Base-by-base conservation (phyloP, 2,329 filamentous ascomycete genomes). In the Trichoderma sp. region DNA sequence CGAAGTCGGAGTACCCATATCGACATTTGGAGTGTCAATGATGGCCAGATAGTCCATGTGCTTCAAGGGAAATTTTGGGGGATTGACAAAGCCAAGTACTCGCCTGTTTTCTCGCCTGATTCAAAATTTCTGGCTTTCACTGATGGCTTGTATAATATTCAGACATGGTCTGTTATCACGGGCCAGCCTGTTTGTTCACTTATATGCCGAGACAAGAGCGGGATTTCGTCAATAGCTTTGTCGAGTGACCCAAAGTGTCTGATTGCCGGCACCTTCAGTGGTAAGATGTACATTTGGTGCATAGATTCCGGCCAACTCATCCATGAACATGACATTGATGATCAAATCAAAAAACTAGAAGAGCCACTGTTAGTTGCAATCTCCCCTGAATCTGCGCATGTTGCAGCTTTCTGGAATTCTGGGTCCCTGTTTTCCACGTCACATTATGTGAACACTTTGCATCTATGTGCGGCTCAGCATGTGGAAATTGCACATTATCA, bases 131-230 rank as follows among this genome's bases (percentile, higher is more conserved):
- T 59, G 3, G 56, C 56, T 59, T 3, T 14, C 24, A 3, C 1
- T 21, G 2, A n/a, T 6, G 13, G 13, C 5, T 7, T 1, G 5
- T 19, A 5, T 1, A 19, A 33, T 2, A 59, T 40, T 11, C 33
- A 27, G 2, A 29, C 40, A 10, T 59, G 56, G 33, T 0, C 14
- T 27, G 14, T 59, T 27, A 5, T 2, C 4, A 40, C 56, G 8
- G 56, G 56, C 7, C 2, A 59, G 14, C 5, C 3, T 19, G 3
- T 59, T 19, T n/a, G 33, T n/a, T 10, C 19, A 4, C 6, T 59
- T 27, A 8, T 0, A 24, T 1, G 6, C 33, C 4, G 3, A 1
- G 11, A 16, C 19, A 10, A 1, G 10, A 5, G 0, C 3, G 1
- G 5, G 14, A 2, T 14, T 16, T 24, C 19, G 4, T 24, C 31